Percentiles rank a stretch among this genome's conserved stretches.
phyloP scores from a whole-genome alignment of 805 yeast species.

The Candida hispaniensis region DNA sequence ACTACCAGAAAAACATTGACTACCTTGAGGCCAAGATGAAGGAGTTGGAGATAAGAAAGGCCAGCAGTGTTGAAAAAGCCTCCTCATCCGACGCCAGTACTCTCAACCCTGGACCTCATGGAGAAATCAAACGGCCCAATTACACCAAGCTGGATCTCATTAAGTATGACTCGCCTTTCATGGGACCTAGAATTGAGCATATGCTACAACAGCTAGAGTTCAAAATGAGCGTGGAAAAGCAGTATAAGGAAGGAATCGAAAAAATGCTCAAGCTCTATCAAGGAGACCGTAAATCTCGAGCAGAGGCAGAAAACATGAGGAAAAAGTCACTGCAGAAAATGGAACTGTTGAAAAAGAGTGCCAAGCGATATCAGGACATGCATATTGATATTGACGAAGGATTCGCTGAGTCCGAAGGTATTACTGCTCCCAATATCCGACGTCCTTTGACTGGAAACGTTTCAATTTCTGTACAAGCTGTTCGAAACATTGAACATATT shows the following conservation, averaged over 20 bases:
- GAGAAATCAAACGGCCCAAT: constrained; percentile 21
- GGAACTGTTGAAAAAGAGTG: constrained; percentile 67
- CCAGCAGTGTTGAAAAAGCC: constrained; percentile 5
- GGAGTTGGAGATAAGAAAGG: constrained; percentile 38
- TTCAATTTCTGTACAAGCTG: constrained; percentile 58
- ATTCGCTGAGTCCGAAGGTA: constrained; percentile 51
- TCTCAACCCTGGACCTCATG: constrained; percentile 5
- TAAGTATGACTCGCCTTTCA: constrained; percentile 86
- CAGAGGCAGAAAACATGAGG: constrained; percentile 82
- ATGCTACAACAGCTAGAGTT: constrained; percentile 93
- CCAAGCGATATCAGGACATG: constrained; percentile 83
- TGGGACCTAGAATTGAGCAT: constrained; percentile 88
- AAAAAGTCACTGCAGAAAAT: constrained; percentile 78
- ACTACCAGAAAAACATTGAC: constrained; percentile 83
- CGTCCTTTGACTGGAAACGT: constrained; percentile 77
- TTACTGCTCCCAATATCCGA: constrained; percentile 60
- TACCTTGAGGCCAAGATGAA: constrained; percentile 70
- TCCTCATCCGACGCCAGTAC: constrained; percentile 4
- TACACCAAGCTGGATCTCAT: constrained; percentile 48
- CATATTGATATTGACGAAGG: constrained; percentile 55
- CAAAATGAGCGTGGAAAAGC: constrained; percentile 86
- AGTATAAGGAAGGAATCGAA: constrained; percentile 85
- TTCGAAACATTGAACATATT: constrained; percentile 87
- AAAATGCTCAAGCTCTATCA: constrained; percentile 83
- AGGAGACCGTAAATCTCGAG: constrained; percentile 76